A percentile compares a stretch with the other conserved stretches of the same genome.
Evolutionary conservation across 73 alveolate species (phyloP).

Genomic region (Stentor coeruleus): DNA sequence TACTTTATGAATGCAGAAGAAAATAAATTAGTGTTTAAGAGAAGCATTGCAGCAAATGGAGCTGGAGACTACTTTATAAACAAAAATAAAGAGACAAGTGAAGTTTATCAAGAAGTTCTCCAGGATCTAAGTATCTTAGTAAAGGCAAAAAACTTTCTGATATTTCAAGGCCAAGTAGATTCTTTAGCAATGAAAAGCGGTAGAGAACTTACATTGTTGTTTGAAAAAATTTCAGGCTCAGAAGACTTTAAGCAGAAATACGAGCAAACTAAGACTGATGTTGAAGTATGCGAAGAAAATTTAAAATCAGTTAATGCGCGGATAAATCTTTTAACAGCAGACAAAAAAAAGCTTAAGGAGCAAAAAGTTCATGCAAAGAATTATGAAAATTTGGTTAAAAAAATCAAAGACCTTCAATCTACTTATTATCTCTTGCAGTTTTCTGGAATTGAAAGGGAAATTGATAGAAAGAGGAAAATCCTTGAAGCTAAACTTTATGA

Average conservation of each 20-base stretch:
- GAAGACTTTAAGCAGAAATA: slow-evolving; percentile 50
- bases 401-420: slow-evolving; percentile 46
- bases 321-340: slow-evolving; percentile 34
- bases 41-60: slow-evolving; percentile 54
- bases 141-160: slow-evolving; percentile 53
- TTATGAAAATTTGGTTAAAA: slow-evolving; percentile 47
- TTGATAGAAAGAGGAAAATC: slow-evolving; percentile 42
- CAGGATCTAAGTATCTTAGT: slow-evolving; percentile 40
- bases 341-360: slow-evolving; percentile 59
- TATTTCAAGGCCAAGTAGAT: slow-evolving; percentile 64
- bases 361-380: slow-evolving; percentile 54
- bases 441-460: slow-evolving; percentile 53
- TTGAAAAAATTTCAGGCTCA: slow-evolving; percentile 58
- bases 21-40: slow-evolving; percentile 29
- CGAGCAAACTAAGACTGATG: slow-evolving; percentile 44
- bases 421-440: slow-evolving; percentile 52
- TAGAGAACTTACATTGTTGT: slow-evolving; percentile 47
- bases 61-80: slow-evolving; percentile 66
- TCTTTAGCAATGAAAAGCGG: slow-evolving; percentile 50
- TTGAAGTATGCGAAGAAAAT: slow-evolving; percentile 52
- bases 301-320: slow-evolving; percentile 38
- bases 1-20: slow-evolving; percentile 28
- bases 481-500: slow-evolving; percentile 52
- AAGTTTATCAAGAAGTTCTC: slow-evolving; percentile 60
- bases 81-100: slow-evolving; percentile 48